Base-by-base conservation (phyloP, 2,329 filamentous ascomycete genomes). In the Aureobasidium melanogenum region DNA sequence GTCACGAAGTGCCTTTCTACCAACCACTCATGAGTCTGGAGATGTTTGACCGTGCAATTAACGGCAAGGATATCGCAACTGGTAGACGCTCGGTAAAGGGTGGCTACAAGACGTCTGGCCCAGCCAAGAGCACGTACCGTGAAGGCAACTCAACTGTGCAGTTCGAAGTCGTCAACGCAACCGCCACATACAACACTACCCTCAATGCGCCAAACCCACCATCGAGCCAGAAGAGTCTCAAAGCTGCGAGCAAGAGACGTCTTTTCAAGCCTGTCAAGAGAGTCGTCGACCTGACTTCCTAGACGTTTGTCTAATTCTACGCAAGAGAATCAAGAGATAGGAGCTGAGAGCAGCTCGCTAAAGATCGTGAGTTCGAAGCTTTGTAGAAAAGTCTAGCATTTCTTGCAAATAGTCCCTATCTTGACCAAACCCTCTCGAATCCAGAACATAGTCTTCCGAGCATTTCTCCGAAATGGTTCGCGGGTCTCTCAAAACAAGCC, bases 1-100 rank as follows among this genome's bases (percentile, higher is more conserved):
- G 79, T 4, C 79, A 80, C 59, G 75, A 79, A 67, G 78, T 80
- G 1, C 81, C 80, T 0, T 82, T 82, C 68, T 83, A 83, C 68
- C 81, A 83, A 67, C 82, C 76, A 3, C 70, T 79, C 34, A 77
- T 74, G 14, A 70, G 80, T 8, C 70, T 82, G 14, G 76, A 77
- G 63, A 73, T 82, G 63, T 81, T 83, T 64, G 72, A 78, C 69
- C 75, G 81, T 14, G 76, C 76, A 12, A 70, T 83, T 61, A 65
- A 67, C 12, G 74, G 78, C n/a, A 68, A 72, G 22, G 80, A 84
- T 60, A 73, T 85, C 60, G 78, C 78, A 24, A 81, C 79, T 1
- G 82, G 82, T 10, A 80, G 77, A 7, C 79, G 79, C 15, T 66
- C 68, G 46, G 57, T 66, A 32, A 66, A 67, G 39, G 64, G 69